Base-by-base conservation (phyloP, 164 flowering plant species). In the Dillenia turbinata region DNA sequence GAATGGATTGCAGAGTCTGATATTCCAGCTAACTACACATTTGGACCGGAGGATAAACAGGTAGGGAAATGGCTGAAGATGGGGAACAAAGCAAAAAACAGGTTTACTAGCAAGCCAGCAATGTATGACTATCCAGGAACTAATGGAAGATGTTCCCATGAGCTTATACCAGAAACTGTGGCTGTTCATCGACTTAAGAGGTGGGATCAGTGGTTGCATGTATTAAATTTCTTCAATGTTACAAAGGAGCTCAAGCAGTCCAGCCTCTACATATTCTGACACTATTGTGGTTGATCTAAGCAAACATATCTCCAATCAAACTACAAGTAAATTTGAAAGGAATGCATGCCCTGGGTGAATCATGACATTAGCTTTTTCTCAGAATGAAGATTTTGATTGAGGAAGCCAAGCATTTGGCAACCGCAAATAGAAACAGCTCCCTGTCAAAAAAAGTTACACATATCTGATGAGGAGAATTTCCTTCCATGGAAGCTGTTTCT, bases 71-170 rank as follows among this genome's bases (percentile, higher is more conserved):
- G 92, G 92, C 47, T 86, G 68, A 76, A 60, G 59, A 56, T 57
- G 71, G 89, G 80, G 48, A 71, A 60, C 40, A 81, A 69, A 74
- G 85, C 60, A 2, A 77, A 65, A 68, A 79, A 81, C 65, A 52
- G 89, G 64, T 76, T 63, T 59, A 62, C 72, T 8, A 55, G 69
- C 16, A 86, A 86, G 62, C 85, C 84, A 11, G 77, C 74, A 2
- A 86, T 86, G 89, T 82, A 86, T 56, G 85, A 86, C 57, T 82
- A 75, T 69, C 85, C 88, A 2, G 84, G 82, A 48, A 67, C 83
- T 0, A 78, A 80, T 47, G 81, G 84, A n/a, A 63, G 58, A 63
- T 86, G 91, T 67, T 76, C 89, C 0, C 91, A 86, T 56, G 83
- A 82, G 54, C 78, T 80, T 16, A 76, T 80, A 68, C 69, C 83